Percentiles rank a stretch among this genome's conserved stretches.
phyloP scores from a whole-genome alignment of 2,329 filamentous ascomycete species.

The Pyrenochaeta sp. region DNA sequence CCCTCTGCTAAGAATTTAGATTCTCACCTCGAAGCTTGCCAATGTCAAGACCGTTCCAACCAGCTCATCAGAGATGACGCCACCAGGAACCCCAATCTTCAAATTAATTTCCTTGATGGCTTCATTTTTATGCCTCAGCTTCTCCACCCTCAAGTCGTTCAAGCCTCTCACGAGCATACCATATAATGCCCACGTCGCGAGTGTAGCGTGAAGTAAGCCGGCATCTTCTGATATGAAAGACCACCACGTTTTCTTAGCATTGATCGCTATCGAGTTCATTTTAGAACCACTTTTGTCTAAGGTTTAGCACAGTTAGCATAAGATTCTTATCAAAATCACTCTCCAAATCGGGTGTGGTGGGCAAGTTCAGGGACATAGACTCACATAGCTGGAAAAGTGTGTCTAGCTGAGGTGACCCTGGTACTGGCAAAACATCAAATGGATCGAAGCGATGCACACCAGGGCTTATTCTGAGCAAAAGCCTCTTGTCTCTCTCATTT shows the following conservation, averaged over 20 bases:
- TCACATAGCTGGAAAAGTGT: slow-evolving; percentile 34
- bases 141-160: slow-evolving; percentile 18
- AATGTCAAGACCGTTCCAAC: slow-evolving; percentile 33
- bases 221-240: slow-evolving; percentile 31
- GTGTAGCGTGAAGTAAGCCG: slow-evolving; percentile 33
- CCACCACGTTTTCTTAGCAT: slow-evolving; percentile 33
- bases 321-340: not conserved
- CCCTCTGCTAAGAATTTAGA: not conserved
- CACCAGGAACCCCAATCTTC: slow-evolving; percentile 19
- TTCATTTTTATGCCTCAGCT: slow-evolving; percentile 34
- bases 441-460: slow-evolving; percentile 29
- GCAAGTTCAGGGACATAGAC: slow-evolving; percentile 1
- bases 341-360: not conserved
- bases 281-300: slow-evolving; percentile 26
- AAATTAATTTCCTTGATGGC: slow-evolving; percentile 35
- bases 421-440: slow-evolving; percentile 34
- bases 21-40: slow-evolving; percentile 34
- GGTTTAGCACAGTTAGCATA: not conserved
- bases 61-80: slow-evolving; percentile 31
- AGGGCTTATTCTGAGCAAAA: slow-evolving; percentile 17
- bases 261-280: slow-evolving; percentile 29
- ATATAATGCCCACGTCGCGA: slow-evolving; percentile 41
- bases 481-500: not conserved
- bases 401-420: slow-evolving; percentile 28
- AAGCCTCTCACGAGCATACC: slow-evolving; percentile 25